Base-by-base conservation (phyloP, 495 filamentous ascomycete genomes). In the Cetradonia linearis region DNA sequence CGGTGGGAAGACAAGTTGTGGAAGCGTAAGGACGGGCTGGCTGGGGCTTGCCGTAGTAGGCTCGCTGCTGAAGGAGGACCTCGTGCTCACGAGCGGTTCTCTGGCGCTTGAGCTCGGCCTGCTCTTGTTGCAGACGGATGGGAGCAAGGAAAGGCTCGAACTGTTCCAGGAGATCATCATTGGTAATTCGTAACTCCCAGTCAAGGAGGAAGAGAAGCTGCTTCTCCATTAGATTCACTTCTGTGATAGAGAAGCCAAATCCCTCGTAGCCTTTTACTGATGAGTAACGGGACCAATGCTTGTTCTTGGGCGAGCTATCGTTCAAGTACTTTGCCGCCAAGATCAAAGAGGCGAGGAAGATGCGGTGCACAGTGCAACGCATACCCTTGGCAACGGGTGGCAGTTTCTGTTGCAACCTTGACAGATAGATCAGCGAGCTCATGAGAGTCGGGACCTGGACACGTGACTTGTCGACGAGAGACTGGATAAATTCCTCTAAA, bases 201-300 rank as follows among this genome's bases (percentile, higher is more conserved):
- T 96, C 89, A 30, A 97, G 75, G 52, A 97, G 81, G 77, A 88
- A 91, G 42, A 97, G 83, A 34, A 97, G 81, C 73, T 97, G 92
- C 77, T 93, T 93, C 78, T 97, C 92, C 92, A 97, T 97, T 53
- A 96, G 79, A 76, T 96, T 97, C 61, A 97, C 92, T 75, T 97
- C 92, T 23, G 89, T 91, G 49, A 91, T 77, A 52, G 84, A 91
- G 78, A 97, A 98, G 63, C 91, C 87, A 70, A 97, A 98, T 58
- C 76, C 82, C 50, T 88, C 86, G 69, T 75, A 86, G 52, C 84
- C 85, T 65, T 85, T 82, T 60, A 93, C 84, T 44, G 74, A 72
- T 55, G 87, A 92, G 78, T 97, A 98, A 61, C 81, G 83, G 31
- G 93, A 91, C 93, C 93, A 98, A 78, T 98, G 93, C 83, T 96